A percentile compares a stretch with the other conserved stretches of the same genome.
phyloP scores from a whole-genome alignment of 2,329 filamentous ascomycete species.

The Phyllosticta ampelicida region DNA sequence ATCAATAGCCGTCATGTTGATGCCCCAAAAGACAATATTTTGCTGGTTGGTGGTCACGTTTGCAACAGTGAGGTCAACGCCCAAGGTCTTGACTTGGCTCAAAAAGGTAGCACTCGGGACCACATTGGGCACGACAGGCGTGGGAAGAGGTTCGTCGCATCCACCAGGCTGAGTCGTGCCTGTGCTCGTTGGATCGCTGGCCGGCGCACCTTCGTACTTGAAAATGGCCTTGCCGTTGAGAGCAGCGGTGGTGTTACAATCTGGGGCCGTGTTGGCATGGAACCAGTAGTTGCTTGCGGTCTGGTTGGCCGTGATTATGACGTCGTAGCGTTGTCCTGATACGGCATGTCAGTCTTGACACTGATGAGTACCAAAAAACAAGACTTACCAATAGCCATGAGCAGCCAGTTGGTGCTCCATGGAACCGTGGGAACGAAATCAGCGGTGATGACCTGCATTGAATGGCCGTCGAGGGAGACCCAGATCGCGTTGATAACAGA shows the following conservation, averaged over 20 bases:
- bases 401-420: constrained; percentile 25
- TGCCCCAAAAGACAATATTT: constrained; percentile 29
- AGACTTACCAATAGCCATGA: constrained; percentile 27
- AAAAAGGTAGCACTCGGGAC: constrained; percentile 27
- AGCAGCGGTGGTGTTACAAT: constrained; percentile 21
- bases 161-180: constrained; percentile 13
- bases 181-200: constrained; percentile 15
- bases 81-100: constrained; percentile 21
- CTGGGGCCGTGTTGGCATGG: constrained; percentile 27
- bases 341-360: background rate
- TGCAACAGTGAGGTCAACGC: constrained; percentile 21
- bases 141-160: constrained; percentile 18
- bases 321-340: constrained; percentile 32
- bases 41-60: constrained; percentile 26
- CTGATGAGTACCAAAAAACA: background rate
- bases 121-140: constrained; percentile 20
- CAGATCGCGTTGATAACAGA: constrained; percentile 19
- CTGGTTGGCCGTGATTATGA: constrained; percentile 33
- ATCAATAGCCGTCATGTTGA: constrained; percentile 33
- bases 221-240: constrained; percentile 27
- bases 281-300: constrained; percentile 33
- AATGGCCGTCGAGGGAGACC: constrained; percentile 22
- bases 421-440: constrained; percentile 23
- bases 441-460: constrained; percentile 22
- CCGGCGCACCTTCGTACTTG: constrained; percentile 19